These are phyloP conservation scores for Diaporthe longicolla DNA, from an alignment of 2,329 filamentous ascomycete species.

Conservation along the genomic window DNA sequence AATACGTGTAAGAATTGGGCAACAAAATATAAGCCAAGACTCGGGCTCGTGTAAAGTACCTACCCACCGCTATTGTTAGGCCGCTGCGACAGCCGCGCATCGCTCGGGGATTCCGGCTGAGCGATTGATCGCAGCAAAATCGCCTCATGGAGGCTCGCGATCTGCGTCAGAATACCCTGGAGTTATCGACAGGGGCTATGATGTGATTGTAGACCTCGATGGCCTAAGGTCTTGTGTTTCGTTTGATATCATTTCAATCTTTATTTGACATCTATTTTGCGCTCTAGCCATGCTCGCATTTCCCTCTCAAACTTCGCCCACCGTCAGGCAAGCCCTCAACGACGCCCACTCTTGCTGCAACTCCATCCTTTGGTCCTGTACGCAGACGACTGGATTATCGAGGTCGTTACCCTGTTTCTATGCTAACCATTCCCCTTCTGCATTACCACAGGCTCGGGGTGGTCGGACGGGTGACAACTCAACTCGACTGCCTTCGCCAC, in stretches of 20 bases:
- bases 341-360: background rate
- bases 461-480: background rate
- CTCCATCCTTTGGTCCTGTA: too few species aligned
- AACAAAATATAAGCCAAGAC: constrained; percentile 9
- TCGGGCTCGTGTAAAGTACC: background rate
- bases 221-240: background rate
- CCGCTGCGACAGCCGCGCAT: constrained; percentile 22
- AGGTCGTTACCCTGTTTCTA: background rate
- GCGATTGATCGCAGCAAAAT: constrained; percentile 4
- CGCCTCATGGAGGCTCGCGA: background rate
- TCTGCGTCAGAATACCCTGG: background rate
- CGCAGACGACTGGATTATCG: background rate
- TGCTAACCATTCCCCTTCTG: background rate
- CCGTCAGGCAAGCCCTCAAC: background rate
- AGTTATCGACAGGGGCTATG: constrained; percentile 7
- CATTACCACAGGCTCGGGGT: background rate
- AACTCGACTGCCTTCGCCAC: constrained; percentile 8
- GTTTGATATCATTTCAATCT: background rate
- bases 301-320: background rate
- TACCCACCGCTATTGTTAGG: background rate
- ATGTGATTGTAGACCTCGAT: background rate
- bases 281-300: too few species aligned
- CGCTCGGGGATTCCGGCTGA: background rate
- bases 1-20: constrained; percentile 1
- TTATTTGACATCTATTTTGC: background rate